Conservation (phyloP, 495 filamentous ascomycete species). For the Parachaetomium inaequale region DNA sequence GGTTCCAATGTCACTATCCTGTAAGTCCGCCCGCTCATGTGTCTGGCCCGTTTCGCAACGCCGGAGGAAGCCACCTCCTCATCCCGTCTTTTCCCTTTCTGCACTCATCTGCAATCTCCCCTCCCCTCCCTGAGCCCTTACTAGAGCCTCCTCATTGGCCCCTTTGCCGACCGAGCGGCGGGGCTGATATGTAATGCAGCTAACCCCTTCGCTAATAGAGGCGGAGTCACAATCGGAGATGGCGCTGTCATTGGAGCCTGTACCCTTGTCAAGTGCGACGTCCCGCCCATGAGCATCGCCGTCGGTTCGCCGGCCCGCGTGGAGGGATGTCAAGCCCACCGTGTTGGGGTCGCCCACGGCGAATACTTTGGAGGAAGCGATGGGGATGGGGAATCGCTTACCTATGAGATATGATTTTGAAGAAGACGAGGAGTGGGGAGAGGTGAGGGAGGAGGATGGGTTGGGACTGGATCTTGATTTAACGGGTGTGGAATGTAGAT, state of each 20-base stretch:
- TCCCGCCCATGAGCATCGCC: conserved; percentile 28
- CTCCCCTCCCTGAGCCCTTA: no score
- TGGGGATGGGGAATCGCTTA: conserved; percentile 12
- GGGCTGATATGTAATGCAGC: no score
- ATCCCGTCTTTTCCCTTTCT: neutral
- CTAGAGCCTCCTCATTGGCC: no score
- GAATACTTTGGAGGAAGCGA: conserved; percentile 18
- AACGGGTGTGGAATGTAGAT: no score
- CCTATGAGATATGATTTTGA: neutral
- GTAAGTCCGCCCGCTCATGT: conserved; percentile 24
- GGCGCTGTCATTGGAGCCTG: conserved; percentile 37
- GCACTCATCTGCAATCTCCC: neutral
- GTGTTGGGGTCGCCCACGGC: conserved; percentile 1
- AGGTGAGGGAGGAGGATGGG: neutral
- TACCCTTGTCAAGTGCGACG: conserved; percentile 28
- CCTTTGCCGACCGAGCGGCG: no score
- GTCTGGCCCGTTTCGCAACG: neutral
- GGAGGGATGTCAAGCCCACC: conserved; percentile 2
- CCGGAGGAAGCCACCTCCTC: neutral
- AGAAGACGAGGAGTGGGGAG: neutral
- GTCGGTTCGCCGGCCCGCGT: conserved; percentile 28
- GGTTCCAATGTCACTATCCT: conserved; percentile 59
- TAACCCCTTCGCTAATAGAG: conserved; percentile 16
- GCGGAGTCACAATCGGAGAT: conserved; percentile 32
- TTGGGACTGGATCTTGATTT: no score